Conservation (phyloP, 2,329 filamentous ascomycete genomes). For the Nemania serpens region DNA sequence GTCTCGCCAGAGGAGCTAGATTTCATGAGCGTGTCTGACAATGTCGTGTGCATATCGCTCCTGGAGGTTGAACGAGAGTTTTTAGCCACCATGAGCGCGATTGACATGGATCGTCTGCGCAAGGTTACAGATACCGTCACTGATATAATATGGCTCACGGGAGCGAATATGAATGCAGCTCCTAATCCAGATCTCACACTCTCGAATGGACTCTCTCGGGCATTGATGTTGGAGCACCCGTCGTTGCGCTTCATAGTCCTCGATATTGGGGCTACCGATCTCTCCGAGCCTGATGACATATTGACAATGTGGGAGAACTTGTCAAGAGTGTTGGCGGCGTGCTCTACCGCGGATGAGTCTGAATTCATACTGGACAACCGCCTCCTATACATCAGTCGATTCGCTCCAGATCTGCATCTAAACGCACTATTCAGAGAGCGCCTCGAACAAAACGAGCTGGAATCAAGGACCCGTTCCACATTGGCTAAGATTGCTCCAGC, state of each 20-base stretch:
- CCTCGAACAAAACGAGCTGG: no score
- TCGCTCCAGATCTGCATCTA: neutral
- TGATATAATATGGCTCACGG: slow-evolving; percentile 21
- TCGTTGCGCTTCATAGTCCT: slow-evolving; percentile 9
- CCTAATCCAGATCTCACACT: slow-evolving; percentile 22
- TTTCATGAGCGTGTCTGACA: no score
- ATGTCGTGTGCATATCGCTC: slow-evolving; percentile 11
- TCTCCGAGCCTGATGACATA: no score
- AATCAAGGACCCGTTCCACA: no score
- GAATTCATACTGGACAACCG: neutral
- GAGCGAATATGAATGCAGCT: slow-evolving; percentile 17
- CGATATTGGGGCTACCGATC: no score
- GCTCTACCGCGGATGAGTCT: neutral
- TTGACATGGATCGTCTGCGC: slow-evolving; percentile 21
- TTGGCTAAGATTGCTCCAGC: no score
- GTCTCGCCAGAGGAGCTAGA: no score
- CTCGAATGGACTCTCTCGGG: slow-evolving; percentile 20
- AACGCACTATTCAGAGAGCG: neutral
- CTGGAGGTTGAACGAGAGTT: slow-evolving; percentile 22
- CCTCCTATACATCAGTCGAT: neutral
- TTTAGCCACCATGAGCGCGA: slow-evolving; percentile 6
- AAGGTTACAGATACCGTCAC: slow-evolving; percentile 13
- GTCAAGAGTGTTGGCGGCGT: neutral
- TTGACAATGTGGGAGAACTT: neutral
- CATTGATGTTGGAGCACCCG: slow-evolving; percentile 29